A percentile compares a stretch with the other conserved stretches of the same genome.
Conservation (phyloP, 768 basidiomycete genomes). For the Mycena belliarum region DNA sequence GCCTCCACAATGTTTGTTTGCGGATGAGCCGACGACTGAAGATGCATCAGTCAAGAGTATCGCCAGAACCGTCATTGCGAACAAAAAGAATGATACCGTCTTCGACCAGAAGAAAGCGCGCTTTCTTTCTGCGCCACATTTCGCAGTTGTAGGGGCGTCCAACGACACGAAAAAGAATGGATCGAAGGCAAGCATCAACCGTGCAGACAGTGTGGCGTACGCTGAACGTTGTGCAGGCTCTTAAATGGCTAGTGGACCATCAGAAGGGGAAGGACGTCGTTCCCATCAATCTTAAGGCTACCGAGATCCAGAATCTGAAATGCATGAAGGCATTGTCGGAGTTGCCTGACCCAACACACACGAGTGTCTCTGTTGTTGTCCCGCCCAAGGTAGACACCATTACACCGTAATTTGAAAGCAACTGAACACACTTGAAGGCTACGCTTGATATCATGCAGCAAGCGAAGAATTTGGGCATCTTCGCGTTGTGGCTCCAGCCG, state of each 20-base stretch:
- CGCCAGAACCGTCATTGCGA: no score
- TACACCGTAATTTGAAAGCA: no score
- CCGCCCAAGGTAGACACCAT: not conserved
- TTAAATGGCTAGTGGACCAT: constrained; percentile 53
- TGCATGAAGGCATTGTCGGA: constrained; percentile 43
- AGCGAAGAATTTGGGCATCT: constrained; percentile 46
- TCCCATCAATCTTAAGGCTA: constrained; percentile 49
- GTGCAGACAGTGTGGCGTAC: not conserved
- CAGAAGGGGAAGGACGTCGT: constrained; percentile 47
- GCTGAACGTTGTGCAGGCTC: constrained; percentile 34
- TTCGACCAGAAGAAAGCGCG: not conserved
- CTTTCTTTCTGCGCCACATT: constrained; percentile 27
- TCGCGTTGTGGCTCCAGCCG: constrained; percentile 66
- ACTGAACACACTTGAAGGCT: constrained; percentile 32
- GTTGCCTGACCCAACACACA: constrained; percentile 40
- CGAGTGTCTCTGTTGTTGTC: not conserved
- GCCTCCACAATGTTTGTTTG: no score
- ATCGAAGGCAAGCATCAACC: constrained; percentile 2
- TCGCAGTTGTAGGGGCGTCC: constrained; percentile 60
- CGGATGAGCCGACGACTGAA: no score
- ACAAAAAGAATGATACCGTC: no score
- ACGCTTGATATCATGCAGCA: constrained; percentile 51
- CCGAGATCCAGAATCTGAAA: constrained; percentile 44
- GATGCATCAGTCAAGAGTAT: no score
- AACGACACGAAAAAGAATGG: constrained; percentile 46